These are phyloP conservation scores for Boletus bicolor DNA, from an alignment of 768 basidiomycete genomes.

Conservation along the genomic window DNA sequence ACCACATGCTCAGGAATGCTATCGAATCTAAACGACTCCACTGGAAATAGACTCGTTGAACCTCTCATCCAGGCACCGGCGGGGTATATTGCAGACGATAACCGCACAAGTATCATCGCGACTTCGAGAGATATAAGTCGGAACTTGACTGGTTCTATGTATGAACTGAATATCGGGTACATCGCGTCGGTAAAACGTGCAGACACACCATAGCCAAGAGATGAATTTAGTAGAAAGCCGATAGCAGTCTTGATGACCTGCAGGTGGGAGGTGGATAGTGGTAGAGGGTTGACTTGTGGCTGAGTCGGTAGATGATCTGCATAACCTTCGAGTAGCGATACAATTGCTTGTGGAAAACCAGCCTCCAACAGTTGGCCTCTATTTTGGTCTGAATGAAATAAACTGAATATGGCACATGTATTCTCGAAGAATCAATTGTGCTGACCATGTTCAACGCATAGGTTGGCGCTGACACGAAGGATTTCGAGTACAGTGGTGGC, in stretches of 20 bases:
- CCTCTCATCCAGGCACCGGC: constrained; percentile 59
- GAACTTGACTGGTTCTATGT: constrained; percentile 65
- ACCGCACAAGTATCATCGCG: constrained; percentile 61
- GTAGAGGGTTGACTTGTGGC: constrained; percentile 40
- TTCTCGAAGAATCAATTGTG: constrained; percentile 1
- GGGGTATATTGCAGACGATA: constrained; percentile 71
- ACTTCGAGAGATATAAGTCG: constrained; percentile 68
- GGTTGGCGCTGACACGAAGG: constrained; percentile 75
- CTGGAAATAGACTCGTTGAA: constrained; percentile 20
- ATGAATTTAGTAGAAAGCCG: constrained; percentile 75
- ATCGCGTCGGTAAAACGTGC: not conserved
- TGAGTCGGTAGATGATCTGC: constrained; percentile 40
- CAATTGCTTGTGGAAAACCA: constrained; percentile 62
- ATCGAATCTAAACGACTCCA: constrained; percentile 16
- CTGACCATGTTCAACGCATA: constrained; percentile 82
- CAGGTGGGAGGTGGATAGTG: constrained; percentile 59
- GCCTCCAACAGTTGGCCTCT: constrained; percentile 67
- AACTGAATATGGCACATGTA: constrained; percentile 4
- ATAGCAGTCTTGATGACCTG: constrained; percentile 74
- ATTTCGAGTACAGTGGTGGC: constrained; percentile 60
- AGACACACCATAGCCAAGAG: constrained; percentile 68
- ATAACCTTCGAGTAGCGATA: constrained; percentile 69
- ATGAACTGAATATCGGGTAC: constrained; percentile 1
- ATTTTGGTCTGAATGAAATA: constrained; percentile 59
- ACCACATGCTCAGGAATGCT: constrained; percentile 28